These are phyloP conservation scores for Mycocentrospora acerina DNA, from an alignment of 2,329 filamentous ascomycete genomes.

Conservation along the genomic window DNA sequence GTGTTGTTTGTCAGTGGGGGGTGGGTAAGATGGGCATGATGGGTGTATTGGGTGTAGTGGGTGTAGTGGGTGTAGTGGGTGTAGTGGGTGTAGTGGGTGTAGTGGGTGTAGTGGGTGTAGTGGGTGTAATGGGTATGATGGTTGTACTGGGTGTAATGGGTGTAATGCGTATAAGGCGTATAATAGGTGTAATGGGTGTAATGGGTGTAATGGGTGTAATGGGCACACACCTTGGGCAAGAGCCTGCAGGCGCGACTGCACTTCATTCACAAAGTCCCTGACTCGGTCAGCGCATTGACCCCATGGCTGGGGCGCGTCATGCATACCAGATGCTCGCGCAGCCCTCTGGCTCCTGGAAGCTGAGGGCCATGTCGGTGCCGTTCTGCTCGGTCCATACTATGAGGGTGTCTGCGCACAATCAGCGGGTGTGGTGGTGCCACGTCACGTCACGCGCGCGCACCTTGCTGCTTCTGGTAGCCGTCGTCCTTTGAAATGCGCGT, in stretches of 20 bases:
- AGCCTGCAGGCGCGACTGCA: constrained; percentile 73
- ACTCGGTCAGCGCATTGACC: constrained; percentile 15
- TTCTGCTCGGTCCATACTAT: constrained; percentile 97
- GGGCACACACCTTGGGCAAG: constrained; percentile 60
- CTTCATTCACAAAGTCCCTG: constrained; percentile 87
- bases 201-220: constrained; percentile 1
- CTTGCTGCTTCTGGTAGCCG: constrained; percentile 98
- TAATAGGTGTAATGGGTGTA: constrained; percentile 6
- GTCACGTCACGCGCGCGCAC: constrained; percentile 49
- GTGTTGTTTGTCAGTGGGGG: neutral
- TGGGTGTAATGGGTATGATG: too few relatives aligned
- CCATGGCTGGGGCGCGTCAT: constrained; percentile 1
- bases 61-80: too few relatives aligned
- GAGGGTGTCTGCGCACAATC: constrained; percentile 70
- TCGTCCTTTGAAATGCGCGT: constrained; percentile 91
- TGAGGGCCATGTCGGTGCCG: constrained; percentile 93
- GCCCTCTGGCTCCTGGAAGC: constrained; percentile 95
- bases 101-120: too few relatives aligned
- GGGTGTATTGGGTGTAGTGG: too few relatives aligned
- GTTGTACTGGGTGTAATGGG: too few relatives aligned
- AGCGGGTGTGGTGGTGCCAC: constrained; percentile 9
- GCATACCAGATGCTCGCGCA: constrained; percentile 86
- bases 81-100: too few relatives aligned
- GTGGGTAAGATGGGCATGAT: too few relatives aligned
- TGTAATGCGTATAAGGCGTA: too few relatives aligned